Base-by-base conservation (phyloP, 164 flowering plant species). In the Dillenia suffruticosa region DNA sequence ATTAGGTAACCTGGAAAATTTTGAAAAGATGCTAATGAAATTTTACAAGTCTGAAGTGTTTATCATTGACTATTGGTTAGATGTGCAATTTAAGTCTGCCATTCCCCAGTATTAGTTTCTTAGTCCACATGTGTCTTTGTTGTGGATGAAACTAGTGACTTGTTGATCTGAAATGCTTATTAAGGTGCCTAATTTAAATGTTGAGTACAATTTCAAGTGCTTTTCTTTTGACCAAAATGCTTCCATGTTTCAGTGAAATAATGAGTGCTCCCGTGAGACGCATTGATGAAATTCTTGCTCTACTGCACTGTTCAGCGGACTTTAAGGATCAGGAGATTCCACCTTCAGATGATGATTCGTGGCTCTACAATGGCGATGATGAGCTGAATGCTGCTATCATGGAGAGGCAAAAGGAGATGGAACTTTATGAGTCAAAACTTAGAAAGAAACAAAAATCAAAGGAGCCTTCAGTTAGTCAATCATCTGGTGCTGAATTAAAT, bases 281-380 rank as follows among this genome's bases (percentile, higher is more conserved):
- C 54, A 88, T 94, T 43, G 93, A 89, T 74, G 99, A 94, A 65
- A 85, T 89, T 69, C 96, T 94, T 61, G 72, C 86, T 63, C 71
- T 78, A 10, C 89, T 89, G 17, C 70, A 77, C 71, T 78, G 84
- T 9, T 72, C 65, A 8, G 80, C 87, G 63, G 96, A 88, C 53
- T 94, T 94, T 61, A 78, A 51, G 68, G 75, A 65, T 65, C 67
- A 74, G 61, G 84, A 84, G 51, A 74, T 88, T 56, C 94, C 94
- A 51, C 86, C 94, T 63, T 86, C 97, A 44, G 96, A 94, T 78
- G 82, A 81, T 79, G 97, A 94, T 74, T 81, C 88, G 47, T 94
- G 99, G 99, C 89, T 94, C 44, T 89, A 89, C 75, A 61, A 65
- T 76, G 99, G 92, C 44, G 99, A 91, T 70, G 89, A 82, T 60